phyloP scores from a whole-genome alignment of 495 filamentous ascomycete genomes.

The Achaetomiella virescens region DNA sequence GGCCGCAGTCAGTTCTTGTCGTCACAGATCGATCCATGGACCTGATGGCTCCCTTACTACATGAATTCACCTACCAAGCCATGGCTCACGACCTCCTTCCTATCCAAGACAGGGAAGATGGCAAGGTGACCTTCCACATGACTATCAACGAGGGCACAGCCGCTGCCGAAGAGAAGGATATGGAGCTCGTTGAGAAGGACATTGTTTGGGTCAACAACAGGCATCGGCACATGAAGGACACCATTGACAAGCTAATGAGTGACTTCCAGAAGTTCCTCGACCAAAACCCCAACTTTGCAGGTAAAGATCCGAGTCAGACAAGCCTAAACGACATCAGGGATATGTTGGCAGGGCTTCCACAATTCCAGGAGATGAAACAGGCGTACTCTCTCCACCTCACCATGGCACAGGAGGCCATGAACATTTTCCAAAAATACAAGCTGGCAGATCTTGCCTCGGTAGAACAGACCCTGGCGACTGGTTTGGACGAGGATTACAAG shows the following conservation, averaged over 20 bases:
- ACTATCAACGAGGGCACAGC: slow-evolving; percentile 61
- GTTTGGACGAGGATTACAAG: slow-evolving; percentile 84
- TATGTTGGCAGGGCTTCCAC: slow-evolving; percentile 90
- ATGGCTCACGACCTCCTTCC: slow-evolving; percentile 93
- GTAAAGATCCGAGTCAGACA: slow-evolving; percentile 57
- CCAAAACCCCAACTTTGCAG: slow-evolving; percentile 89
- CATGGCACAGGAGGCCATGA: slow-evolving; percentile 99
- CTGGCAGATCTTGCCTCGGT: slow-evolving; percentile 78
- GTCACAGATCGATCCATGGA: slow-evolving; percentile 93
- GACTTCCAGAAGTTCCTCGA: slow-evolving; percentile 89
- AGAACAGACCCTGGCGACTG: slow-evolving; percentile 82
- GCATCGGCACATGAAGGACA: slow-evolving; percentile 96
- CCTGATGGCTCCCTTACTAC: slow-evolving; percentile 73
- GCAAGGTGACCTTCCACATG: slow-evolving; percentile 81
- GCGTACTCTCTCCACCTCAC: slow-evolving; percentile 89
- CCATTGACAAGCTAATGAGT: slow-evolving; percentile 83
- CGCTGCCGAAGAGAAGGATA: slow-evolving; percentile 73
- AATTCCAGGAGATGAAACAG: slow-evolving; percentile 92
- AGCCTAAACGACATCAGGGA: slow-evolving; percentile 90
- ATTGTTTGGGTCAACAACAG: slow-evolving; percentile 89
- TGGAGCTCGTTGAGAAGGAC: slow-evolving; percentile 84
- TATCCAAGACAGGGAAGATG: slow-evolving; percentile 62
- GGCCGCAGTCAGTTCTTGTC: slow-evolving; percentile 77
- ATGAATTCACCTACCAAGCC: slow-evolving; percentile 97
- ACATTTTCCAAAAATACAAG: slow-evolving; percentile 75